Evolutionary conservation across 1,139 yeast genomes (phyloP).

Genomic region (Hyphopichia fennica): DNA sequence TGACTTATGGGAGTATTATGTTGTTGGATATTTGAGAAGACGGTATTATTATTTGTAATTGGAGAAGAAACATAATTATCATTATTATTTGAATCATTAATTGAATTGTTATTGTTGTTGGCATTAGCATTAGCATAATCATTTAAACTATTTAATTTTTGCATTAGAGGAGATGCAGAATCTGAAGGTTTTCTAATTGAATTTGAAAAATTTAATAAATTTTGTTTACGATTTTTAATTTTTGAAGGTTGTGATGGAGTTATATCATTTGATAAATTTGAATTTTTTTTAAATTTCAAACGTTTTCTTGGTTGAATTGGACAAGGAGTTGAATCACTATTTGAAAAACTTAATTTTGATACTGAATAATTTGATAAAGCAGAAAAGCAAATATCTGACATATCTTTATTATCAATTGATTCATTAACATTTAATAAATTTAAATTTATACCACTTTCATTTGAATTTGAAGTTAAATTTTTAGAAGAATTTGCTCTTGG

Average conservation of each 20-base stretch:
- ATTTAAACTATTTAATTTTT: background rate
- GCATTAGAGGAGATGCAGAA: background rate
- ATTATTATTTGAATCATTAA: conserved; percentile 11
- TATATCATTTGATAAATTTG: conserved; percentile 2
- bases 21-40: conserved; percentile 6
- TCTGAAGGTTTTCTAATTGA: conserved; percentile 18
- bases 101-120: conserved; percentile 3
- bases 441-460: no score
- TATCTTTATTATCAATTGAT: conserved; percentile 3
- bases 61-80: conserved; percentile 9
- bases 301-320: conserved; percentile 33
- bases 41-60: conserved; percentile 4
- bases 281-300: conserved; percentile 20
- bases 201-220: conserved; percentile 23
- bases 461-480: background rate
- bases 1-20: conserved; percentile 34
- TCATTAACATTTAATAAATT: background rate
- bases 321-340: conserved; percentile 36
- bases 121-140: conserved; percentile 5
- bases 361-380: conserved; percentile 10
- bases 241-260: conserved; percentile 14
- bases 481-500: background rate
- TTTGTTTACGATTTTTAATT: conserved; percentile 12
- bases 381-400: conserved; percentile 6
- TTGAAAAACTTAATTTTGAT: conserved; percentile 26